Percentiles rank a stretch among this genome's conserved stretches.
Conservation (phyloP, 177 flowering plant species). For the Tripterygium wilfordii region DNA sequence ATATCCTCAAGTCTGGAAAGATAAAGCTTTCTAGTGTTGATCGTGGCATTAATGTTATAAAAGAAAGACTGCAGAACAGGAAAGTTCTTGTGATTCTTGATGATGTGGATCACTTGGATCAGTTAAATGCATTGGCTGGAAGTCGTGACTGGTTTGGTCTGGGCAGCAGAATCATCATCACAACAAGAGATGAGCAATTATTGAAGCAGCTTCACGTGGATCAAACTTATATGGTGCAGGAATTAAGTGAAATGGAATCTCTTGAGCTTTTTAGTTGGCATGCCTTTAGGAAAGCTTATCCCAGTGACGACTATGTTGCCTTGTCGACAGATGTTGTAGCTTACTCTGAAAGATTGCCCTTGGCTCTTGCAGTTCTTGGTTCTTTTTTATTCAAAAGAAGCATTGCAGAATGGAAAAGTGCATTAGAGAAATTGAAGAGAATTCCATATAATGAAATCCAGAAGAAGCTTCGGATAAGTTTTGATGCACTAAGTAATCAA, state of each 20-base stretch:
- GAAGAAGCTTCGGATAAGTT: not conserved
- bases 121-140: conserved; percentile 1
- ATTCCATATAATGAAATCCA: not conserved
- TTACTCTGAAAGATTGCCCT: conserved; percentile 13
- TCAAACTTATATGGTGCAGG: not conserved
- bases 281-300: conserved; percentile 1
- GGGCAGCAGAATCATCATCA: conserved; percentile 15
- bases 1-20: conserved; percentile 6
- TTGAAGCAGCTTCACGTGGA: not conserved
- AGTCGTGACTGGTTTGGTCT: conserved; percentile 4
- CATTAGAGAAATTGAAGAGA: not conserved
- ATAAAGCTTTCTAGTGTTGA: not conserved
- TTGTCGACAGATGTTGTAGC: conserved; percentile 1
- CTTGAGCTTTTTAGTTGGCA: conserved; percentile 6
- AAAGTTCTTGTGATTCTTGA: conserved; percentile 14
- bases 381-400: not conserved
- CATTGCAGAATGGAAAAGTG: not conserved
- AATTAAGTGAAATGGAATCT: conserved; percentile 1
- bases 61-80: not conserved
- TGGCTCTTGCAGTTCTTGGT: conserved; percentile 8
- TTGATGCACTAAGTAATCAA: not conserved
- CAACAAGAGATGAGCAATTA: conserved; percentile 11
- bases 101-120: conserved; percentile 8
- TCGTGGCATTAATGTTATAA: not conserved
- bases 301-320: not conserved